These are phyloP conservation scores for Nigrospora oryzae DNA, from an alignment of 2,329 filamentous ascomycete species.

Conservation along the genomic window DNA sequence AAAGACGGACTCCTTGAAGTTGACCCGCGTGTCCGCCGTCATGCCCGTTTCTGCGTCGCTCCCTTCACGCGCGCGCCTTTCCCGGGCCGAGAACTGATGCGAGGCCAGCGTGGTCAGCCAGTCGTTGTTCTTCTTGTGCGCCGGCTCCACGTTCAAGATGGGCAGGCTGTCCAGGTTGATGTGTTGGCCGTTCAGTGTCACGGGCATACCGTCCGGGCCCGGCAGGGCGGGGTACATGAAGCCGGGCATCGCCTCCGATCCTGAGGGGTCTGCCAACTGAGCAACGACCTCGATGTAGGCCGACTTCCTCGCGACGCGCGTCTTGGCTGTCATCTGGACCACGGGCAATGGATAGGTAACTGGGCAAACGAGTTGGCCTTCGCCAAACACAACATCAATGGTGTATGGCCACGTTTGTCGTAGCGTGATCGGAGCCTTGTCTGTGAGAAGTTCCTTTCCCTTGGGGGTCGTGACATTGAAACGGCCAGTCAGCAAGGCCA, in stretches of 20 bases:
- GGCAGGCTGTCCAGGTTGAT: conserved; percentile 36
- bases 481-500: conserved; percentile 28
- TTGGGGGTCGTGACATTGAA: conserved; percentile 26
- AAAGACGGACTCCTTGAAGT: conserved; percentile 40
- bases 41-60: conserved; percentile 11
- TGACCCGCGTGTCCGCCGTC: conserved; percentile 24
- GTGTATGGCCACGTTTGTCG: conserved; percentile 28
- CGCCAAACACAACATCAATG: conserved; percentile 30
- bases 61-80: conserved; percentile 25
- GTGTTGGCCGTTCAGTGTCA: conserved; percentile 28
- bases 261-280: conserved; percentile 17
- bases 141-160: conserved; percentile 25
- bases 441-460: conserved; percentile 25
- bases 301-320: conserved; percentile 33
- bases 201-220: conserved; percentile 18
- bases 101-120: conserved; percentile 31
- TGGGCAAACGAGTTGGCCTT: conserved; percentile 18
- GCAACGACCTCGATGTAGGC: conserved; percentile 36
- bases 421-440: conserved; percentile 27
- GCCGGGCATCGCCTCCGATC: conserved; percentile 13
- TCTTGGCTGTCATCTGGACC: conserved; percentile 22
- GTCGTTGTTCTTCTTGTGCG: conserved; percentile 19
- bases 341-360: conserved; percentile 32
- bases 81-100: conserved; percentile 31
- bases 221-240: conserved; percentile 29